Evolutionary conservation across 2,329 filamentous ascomycete species (phyloP), one percentile per base, ranked within the genome.

Genomic region (Alternaria sp.): DNA sequence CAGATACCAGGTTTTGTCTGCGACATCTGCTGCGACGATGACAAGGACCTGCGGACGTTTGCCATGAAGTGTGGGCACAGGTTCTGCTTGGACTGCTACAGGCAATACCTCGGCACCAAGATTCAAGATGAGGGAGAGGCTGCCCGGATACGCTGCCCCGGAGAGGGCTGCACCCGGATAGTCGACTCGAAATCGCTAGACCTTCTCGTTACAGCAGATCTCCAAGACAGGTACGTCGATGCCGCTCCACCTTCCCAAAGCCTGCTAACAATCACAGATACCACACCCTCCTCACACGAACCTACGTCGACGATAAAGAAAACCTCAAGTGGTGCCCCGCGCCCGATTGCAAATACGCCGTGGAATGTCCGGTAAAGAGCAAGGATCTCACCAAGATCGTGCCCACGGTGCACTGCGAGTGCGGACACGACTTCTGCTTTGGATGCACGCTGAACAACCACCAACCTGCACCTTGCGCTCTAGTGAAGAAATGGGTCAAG

Each of bases 241-340:
- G n/a, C 14, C 45, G 28, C 43, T 41, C 18, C 22, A 25, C 48
- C 27, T 34, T 36, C 16, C 20, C 10, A 30, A 3, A 12, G 12
- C 30, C 5, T 32, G 54, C 67, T 72, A 54, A 76, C 57, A 12
- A 41, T n/a, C 60, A 36, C 66, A 88, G 93, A 67, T 99, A 99
- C 75, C 88, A 92, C 66, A 89, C 92, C 69, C 86, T 99, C 16
- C 88, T 99, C 34, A 97, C 92, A 74, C 86, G 95, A 70, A 97
- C 94, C 7, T 99, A 97, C 74, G 95, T 99, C 62, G 95, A 99
- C 79, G 94, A 99, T 79, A 97, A 93, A 80, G 94, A 97, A 59
- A 91, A 90, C 57, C 87, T 98, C 62, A 97, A 97, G 78, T 99
- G 95, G 95, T 99, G 95, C 78, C 95, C 95, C 0, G 94, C 94